Conservation (phyloP, 495 filamentous ascomycete genomes). For the Letharia lupina region DNA sequence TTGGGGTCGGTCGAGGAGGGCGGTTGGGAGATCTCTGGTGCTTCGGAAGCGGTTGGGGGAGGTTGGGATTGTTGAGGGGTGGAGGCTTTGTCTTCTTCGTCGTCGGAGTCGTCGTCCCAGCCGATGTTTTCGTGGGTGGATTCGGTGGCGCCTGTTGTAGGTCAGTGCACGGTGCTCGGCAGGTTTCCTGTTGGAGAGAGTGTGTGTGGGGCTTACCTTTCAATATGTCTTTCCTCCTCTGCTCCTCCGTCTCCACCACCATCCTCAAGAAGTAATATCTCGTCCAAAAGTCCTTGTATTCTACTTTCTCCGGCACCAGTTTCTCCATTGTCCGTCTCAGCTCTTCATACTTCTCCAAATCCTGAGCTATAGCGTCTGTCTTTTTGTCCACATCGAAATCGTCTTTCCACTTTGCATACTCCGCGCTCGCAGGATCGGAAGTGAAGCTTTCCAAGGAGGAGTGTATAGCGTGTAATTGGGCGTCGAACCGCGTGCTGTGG, state of each 20-base stretch:
- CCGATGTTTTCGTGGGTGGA: constrained; percentile 66
- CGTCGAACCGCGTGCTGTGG: constrained; percentile 89
- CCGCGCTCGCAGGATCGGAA: constrained; percentile 65
- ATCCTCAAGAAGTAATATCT: constrained; percentile 93
- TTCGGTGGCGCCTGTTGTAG: constrained; percentile 45
- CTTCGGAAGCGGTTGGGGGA: constrained; percentile 5
- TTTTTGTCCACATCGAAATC: constrained; percentile 73
- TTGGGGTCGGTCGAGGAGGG: constrained; percentile 31
- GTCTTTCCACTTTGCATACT: constrained; percentile 67
- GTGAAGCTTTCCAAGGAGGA: constrained; percentile 75
- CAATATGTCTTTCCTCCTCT: constrained; percentile 77
- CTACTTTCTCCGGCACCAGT: constrained; percentile 80
- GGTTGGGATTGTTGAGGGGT: constrained; percentile 34
- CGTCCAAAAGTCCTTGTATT: constrained; percentile 86
- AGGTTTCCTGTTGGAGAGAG: constrained; percentile 11
- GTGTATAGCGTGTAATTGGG: constrained; percentile 91
- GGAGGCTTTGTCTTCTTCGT: constrained; percentile 38
- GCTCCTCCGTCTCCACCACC: constrained; percentile 92
- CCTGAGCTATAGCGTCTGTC: constrained; percentile 74
- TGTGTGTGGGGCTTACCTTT: constrained; percentile 57
- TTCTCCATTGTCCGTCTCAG: constrained; percentile 89
- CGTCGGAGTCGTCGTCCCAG: constrained; percentile 75
- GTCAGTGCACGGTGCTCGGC: constrained; percentile 17
- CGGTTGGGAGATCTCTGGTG: constrained; percentile 42
- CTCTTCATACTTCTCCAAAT: constrained; percentile 83